Base-by-base conservation (phyloP, 2,329 filamentous ascomycete genomes). In the Aureobasidium sp. region DNA sequence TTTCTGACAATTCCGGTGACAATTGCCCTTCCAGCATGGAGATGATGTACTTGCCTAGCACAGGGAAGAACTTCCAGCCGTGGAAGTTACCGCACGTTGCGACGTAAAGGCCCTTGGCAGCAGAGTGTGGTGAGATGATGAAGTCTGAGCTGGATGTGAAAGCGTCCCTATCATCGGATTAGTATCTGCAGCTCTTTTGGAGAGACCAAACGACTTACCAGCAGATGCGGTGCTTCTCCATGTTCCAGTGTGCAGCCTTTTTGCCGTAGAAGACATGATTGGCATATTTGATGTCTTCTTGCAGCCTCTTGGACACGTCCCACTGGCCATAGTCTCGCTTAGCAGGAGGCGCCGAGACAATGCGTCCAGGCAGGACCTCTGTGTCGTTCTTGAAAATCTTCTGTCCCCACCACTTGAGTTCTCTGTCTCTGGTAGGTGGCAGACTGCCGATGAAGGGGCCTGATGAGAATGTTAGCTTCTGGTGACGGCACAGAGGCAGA, bases 171-270 rank as follows among this genome's bases (percentile, higher is more conserved):
- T 4, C 37, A 6, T 30, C 4, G 12, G 14, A 29, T 57, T 12
- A 57, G 30, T 35, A 14, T 24, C 8, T 50, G 52, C 57, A 50
- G 58, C 29, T 41, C 53, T 16, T 24, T n/a, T 25, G 4, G 7
- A 6, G n/a, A 2, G 38, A 12, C 3, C 17, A n/a, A 16, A 19
- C 14, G 4, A 68, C 77, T 65, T 65, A 84, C 82, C 83, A 86
- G 74, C 82, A 85, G 55, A 85, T 79, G 5, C 83, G 75, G 61
- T 83, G 77, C 61, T 83, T 79, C 53, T 77, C 76, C 66, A 82
- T 75, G 57, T 78, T 75, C 80, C 79, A 84, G 38, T 68, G 63
- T 11, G 71, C 73, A 27, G 76, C 75, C 17, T 76, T 75, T 44
- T 74, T 72, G 7, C 81, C 82, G 58, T 83, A 85, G 58, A 82